phyloP scores from a whole-genome alignment of 306 rosid genomes.

The Betula pendula region DNA sequence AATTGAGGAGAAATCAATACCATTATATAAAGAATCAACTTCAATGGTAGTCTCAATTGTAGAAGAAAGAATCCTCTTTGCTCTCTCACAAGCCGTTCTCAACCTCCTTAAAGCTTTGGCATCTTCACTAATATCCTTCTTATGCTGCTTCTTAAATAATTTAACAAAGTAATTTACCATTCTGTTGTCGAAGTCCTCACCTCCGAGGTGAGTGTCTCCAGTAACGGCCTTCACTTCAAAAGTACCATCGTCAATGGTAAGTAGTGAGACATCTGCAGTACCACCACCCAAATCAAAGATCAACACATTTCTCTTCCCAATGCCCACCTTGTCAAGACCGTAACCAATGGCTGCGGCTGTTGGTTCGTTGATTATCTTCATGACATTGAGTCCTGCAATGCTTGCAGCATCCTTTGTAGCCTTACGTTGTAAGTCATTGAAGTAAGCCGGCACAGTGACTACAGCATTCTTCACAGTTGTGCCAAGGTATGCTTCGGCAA shows the following conservation, averaged over 20 bases:
- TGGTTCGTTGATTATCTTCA: constrained; percentile 15
- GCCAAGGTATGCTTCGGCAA: neutral
- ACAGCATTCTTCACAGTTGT: neutral
- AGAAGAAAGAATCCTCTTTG: constrained; percentile 16
- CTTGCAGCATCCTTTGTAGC: neutral
- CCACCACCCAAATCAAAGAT: constrained; percentile 24
- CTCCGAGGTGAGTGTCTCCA: constrained; percentile 41
- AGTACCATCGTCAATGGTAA: neutral
- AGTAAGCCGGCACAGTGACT: neutral
- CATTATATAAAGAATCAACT: constrained; percentile 1
- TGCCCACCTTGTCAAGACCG: neutral
- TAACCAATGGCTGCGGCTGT: constrained; percentile 17
- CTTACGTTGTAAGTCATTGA: neutral
- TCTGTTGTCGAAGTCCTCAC: constrained; percentile 35
- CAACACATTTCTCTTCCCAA: constrained; percentile 4
- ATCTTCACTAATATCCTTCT: constrained; percentile 14
- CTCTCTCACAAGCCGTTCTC: constrained; percentile 15
- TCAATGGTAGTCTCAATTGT: neutral
- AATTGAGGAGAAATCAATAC: constrained; percentile 14
- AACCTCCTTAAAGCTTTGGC: neutral
- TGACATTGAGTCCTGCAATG: neutral
- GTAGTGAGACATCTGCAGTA: constrained; percentile 19
- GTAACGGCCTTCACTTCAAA: constrained; percentile 24
- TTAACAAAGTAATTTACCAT: constrained; percentile 23
- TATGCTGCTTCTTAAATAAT: constrained; percentile 21